Percentiles rank a stretch among this genome's conserved stretches.
Conservation (phyloP, 306 rosid genomes). For the Glycine tomentella region DNA sequence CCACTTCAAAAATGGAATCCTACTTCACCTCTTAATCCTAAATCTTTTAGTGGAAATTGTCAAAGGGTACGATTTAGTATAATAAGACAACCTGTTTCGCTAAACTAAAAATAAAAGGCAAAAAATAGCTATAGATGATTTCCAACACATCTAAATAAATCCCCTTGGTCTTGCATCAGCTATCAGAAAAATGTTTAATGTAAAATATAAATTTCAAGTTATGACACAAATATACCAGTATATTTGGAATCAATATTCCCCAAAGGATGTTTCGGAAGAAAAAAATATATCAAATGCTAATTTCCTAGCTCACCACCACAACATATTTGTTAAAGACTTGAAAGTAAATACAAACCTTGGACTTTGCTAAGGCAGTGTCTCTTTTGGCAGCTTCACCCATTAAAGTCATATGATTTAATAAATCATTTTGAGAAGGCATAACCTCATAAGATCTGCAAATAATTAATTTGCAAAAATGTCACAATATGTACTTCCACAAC, state of each 20-base stretch:
- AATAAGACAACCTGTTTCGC: too few relatives aligned
- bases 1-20: too few relatives aligned
- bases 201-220: slow-evolving; percentile 11
- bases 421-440: slow-evolving; percentile 50
- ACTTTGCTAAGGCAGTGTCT: slow-evolving; percentile 52
- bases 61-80: too few relatives aligned
- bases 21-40: too few relatives aligned
- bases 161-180: slow-evolving; percentile 12
- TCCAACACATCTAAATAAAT: neutral
- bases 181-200: slow-evolving; percentile 6
- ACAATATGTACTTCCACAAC: slow-evolving; percentile 4
- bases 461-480: slow-evolving; percentile 11
- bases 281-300: slow-evolving; percentile 7
- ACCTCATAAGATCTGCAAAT: slow-evolving; percentile 66
- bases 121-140: slow-evolving; percentile 15
- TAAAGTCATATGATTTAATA: slow-evolving; percentile 44
- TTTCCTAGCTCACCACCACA: slow-evolving; percentile 39
- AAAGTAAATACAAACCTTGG: slow-evolving; percentile 65
- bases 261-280: slow-evolving; percentile 10
- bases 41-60: too few relatives aligned
- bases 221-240: neutral
- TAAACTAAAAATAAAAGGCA: neutral
- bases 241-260: slow-evolving; percentile 31
- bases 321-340: neutral
- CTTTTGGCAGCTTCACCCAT: slow-evolving; percentile 55